These are phyloP conservation scores for Golubevia pallescens DNA, from an alignment of 1,284 basidiomycete genomes.

Conservation along the genomic window DNA sequence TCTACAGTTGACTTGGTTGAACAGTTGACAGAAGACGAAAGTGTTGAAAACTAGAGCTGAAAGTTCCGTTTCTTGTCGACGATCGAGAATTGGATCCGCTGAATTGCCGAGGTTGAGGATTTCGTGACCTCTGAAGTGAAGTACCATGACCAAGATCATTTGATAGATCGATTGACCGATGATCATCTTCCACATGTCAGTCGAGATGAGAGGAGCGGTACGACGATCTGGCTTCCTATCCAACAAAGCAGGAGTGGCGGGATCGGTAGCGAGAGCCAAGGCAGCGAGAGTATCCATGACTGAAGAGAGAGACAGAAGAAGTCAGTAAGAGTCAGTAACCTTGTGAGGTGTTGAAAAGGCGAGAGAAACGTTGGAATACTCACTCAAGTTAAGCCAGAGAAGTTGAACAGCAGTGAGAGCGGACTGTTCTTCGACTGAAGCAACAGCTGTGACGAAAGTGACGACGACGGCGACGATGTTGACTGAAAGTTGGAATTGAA, in stretches of 20 bases:
- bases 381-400: constrained; percentile 87
- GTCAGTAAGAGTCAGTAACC: constrained; percentile 25
- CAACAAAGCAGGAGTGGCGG: constrained; percentile 79
- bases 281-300: constrained; percentile 96
- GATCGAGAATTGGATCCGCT: constrained; percentile 67
- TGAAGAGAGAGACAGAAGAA: constrained; percentile 66
- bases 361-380: constrained; percentile 21
- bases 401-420: constrained; percentile 92
- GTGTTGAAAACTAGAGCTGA: constrained; percentile 59
- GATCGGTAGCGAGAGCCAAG: constrained; percentile 93
- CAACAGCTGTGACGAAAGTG: constrained; percentile 88
- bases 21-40: constrained; percentile 61
- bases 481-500: constrained; percentile 96
- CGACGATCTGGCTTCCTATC: constrained; percentile 89
- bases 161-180: constrained; percentile 88
- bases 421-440: constrained; percentile 77
- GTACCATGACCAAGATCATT: constrained; percentile 79
- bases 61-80: constrained; percentile 67
- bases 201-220: constrained; percentile 83
- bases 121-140: constrained; percentile 80
- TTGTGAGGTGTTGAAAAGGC: background rate
- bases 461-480: constrained; percentile 95
- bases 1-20: constrained; percentile 89
- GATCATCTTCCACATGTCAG: constrained; percentile 85
- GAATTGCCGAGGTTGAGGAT: constrained; percentile 69